These are phyloP conservation scores for Saturnispora mendoncae DNA, from an alignment of 805 yeast genomes.

Conservation along the genomic window DNA sequence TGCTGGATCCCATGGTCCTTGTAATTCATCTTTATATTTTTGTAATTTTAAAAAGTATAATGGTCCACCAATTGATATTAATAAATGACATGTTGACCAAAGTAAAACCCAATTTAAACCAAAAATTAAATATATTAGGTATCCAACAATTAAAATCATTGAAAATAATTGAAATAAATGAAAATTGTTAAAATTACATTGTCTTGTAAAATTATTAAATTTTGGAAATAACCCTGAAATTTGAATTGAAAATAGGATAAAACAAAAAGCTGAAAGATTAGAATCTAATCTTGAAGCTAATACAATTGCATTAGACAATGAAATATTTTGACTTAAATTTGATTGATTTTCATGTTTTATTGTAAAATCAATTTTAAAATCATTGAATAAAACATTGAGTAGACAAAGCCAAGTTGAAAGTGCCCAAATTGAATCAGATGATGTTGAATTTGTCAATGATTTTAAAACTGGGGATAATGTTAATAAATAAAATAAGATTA, in stretches of 20 bases:
- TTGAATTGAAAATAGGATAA: slow-evolving; percentile 65
- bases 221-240: slow-evolving; percentile 65
- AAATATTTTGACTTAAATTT: slow-evolving; percentile 71
- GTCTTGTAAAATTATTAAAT: slow-evolving; percentile 52
- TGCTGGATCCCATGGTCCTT: slow-evolving; percentile 93
- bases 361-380: slow-evolving; percentile 47
- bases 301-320: slow-evolving; percentile 80
- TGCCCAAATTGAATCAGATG: slow-evolving; percentile 95
- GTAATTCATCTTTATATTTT: slow-evolving; percentile 72
- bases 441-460: slow-evolving; percentile 78
- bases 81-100: slow-evolving; percentile 43
- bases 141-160: slow-evolving; percentile 26
- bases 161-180: slow-evolving; percentile 27
- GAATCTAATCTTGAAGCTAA: slow-evolving; percentile 78
- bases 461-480: slow-evolving; percentile 85
- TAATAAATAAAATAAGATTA: slow-evolving; percentile 62
- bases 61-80: slow-evolving; percentile 53
- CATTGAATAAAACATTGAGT: slow-evolving; percentile 57
- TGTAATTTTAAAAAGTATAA: slow-evolving; percentile 63
- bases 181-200: slow-evolving; percentile 26
- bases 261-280: slow-evolving; percentile 72
- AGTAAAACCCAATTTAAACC: slow-evolving; percentile 35
- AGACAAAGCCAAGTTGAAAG: slow-evolving; percentile 71
- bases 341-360: slow-evolving; percentile 22
- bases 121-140: slow-evolving; percentile 30